These are phyloP conservation scores for Fusarium continuum DNA, from an alignment of 2,329 filamentous ascomycete genomes.

Conservation along the genomic window DNA sequence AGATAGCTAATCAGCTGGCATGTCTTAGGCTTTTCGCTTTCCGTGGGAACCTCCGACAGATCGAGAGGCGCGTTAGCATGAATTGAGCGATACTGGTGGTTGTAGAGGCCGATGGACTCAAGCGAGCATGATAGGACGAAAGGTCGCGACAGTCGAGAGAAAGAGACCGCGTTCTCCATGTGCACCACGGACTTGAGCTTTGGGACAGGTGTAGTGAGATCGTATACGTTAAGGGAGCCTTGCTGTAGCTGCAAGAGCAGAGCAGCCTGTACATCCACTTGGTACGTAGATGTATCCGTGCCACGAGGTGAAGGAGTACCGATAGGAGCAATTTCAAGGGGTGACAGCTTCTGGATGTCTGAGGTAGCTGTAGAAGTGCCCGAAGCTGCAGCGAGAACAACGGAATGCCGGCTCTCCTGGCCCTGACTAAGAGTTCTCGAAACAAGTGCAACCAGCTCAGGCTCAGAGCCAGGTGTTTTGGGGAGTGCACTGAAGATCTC, in stretches of 20 bases:
- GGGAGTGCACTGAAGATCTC: conserved; percentile 63
- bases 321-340: conserved; percentile 53
- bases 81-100: conserved; percentile 72
- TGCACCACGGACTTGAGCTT: conserved; percentile 65
- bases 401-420: conserved; percentile 45
- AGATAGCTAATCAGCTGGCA: conserved; percentile 69
- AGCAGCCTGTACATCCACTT: conserved; percentile 70
- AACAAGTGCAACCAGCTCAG: conserved; percentile 65
- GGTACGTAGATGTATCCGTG: conserved; percentile 51
- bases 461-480: conserved; percentile 55
- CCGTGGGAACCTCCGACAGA: conserved; percentile 51
- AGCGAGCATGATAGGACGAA: conserved; percentile 70
- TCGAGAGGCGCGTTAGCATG: conserved; percentile 60
- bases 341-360: conserved; percentile 50
- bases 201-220: conserved; percentile 70
- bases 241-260: conserved; percentile 67
- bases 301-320: conserved; percentile 35
- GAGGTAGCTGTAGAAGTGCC: conserved; percentile 37
- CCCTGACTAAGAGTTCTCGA: conserved; percentile 50
- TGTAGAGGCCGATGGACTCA: conserved; percentile 69
- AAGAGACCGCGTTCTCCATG: conserved; percentile 65
- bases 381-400: conserved; percentile 48
- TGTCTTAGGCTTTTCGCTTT: conserved; percentile 47
- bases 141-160: conserved; percentile 72
- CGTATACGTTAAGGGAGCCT: conserved; percentile 67